phyloP scores from a whole-genome alignment of 208 protist species.

The Borovskyia barvae region DNA sequence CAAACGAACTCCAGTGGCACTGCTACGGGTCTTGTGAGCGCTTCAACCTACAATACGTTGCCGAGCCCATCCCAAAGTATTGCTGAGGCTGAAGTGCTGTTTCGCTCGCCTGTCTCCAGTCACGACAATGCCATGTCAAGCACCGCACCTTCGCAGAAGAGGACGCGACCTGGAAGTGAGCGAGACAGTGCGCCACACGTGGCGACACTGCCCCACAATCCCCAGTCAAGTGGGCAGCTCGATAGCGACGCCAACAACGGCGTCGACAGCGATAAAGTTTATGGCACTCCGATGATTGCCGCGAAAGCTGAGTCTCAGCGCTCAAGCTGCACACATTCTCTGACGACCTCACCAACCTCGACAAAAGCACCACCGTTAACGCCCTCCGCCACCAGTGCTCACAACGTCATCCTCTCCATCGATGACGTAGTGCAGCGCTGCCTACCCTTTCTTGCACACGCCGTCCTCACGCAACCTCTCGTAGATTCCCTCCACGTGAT shows the following conservation, averaged over 20 bases:
- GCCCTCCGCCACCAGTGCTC: conserved; percentile 3
- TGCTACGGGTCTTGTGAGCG: too few relatives aligned
- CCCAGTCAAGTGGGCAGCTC: too few relatives aligned
- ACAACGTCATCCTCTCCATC: conserved; percentile 32
- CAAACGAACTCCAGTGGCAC: conserved; percentile 1
- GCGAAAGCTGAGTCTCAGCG: background rate
- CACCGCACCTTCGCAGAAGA: too few relatives aligned
- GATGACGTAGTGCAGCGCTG: conserved; percentile 73
- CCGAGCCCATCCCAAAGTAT: too few relatives aligned
- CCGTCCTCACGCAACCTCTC: conserved; percentile 60
- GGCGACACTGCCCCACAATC: too few relatives aligned
- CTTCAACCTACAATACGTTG: too few relatives aligned
- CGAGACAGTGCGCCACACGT: too few relatives aligned
- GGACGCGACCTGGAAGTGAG: too few relatives aligned
- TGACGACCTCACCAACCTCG: conserved; percentile 5
- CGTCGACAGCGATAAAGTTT: conserved; percentile 3
- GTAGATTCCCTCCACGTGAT: conserved; percentile 58
- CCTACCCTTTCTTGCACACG: conserved; percentile 59
- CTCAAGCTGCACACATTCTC: background rate
- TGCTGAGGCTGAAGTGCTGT: too few relatives aligned
- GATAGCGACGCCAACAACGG: background rate
- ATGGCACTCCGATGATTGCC: too few relatives aligned
- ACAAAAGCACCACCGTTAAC: conserved; percentile 16
- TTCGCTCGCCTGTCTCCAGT: too few relatives aligned
- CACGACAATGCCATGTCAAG: too few relatives aligned